A percentile compares a stretch with the other conserved stretches of the same genome.
Conservation (phyloP, 2,329 filamentous ascomycete genomes). For the Lecanicillium sp. region DNA sequence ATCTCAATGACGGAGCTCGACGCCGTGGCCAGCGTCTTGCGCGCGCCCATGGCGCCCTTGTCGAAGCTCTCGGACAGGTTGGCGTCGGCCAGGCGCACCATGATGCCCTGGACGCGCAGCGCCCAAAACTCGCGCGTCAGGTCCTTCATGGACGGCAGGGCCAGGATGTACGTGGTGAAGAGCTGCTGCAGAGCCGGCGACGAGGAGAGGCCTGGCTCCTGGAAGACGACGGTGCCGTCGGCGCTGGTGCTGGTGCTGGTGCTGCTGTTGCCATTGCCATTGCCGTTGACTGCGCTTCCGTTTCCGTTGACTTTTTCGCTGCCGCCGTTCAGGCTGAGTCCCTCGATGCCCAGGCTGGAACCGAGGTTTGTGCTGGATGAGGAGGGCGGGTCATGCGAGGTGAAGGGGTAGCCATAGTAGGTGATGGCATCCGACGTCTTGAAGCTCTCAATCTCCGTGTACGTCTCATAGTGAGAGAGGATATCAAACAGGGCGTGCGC, state of each 20-base stretch:
- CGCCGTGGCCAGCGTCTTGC: constrained; percentile 69
- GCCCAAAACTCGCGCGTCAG: constrained; percentile 60
- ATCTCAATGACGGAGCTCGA: constrained; percentile 63
- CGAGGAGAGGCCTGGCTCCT: constrained; percentile 28
- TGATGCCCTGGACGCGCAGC: constrained; percentile 49
- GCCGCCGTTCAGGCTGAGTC: too few species aligned
- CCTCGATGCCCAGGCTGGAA: constrained; percentile 5
- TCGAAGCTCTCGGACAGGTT: constrained; percentile 77
- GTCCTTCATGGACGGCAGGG: constrained; percentile 57
- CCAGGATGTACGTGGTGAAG: constrained; percentile 55
- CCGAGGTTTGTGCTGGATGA: constrained; percentile 11
- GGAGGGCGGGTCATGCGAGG: too few species aligned
- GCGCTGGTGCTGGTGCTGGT: constrained; percentile 17
- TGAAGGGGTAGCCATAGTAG: constrained; percentile 64
- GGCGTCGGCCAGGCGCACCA: constrained; percentile 55
- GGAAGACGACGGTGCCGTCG: constrained; percentile 9
- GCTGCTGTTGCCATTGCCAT: not conserved
- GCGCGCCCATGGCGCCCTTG: constrained; percentile 64
- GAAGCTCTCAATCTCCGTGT: constrained; percentile 65
- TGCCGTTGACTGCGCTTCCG: constrained; percentile 11
- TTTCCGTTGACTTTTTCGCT: too few species aligned
- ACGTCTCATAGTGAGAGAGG: constrained; percentile 51
- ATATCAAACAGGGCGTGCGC: constrained; percentile 50
- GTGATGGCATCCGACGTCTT: constrained; percentile 56
- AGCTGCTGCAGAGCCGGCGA: constrained; percentile 63